Percentiles rank a stretch among this genome's conserved stretches.
Evolutionary conservation across 129 eudicot genomes (phyloP).

Genomic region (Logfia minima): DNA sequence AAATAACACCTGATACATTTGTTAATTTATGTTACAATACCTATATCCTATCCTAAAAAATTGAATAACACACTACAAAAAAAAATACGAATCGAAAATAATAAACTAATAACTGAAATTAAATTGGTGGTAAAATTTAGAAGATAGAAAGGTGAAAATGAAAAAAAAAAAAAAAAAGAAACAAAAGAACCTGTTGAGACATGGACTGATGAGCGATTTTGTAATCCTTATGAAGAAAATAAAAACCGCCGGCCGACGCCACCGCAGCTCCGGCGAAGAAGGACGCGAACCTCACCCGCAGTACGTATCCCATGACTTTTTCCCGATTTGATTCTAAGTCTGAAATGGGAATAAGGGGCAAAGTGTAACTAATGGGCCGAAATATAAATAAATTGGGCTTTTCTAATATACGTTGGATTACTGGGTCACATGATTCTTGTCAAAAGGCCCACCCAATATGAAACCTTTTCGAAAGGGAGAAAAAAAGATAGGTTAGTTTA

Average conservation of each 20-base stretch:
- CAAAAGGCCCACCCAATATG: background rate
- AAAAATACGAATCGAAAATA: background rate
- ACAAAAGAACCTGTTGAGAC: slow-evolving; percentile 63
- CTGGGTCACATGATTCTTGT: background rate
- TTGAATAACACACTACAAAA: background rate
- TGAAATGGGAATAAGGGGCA: slow-evolving; percentile 15
- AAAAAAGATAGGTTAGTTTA: background rate
- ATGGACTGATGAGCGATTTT: slow-evolving; percentile 74
- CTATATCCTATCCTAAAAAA: background rate
- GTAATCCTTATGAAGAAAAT: slow-evolving; percentile 82
- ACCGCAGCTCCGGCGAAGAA: slow-evolving; percentile 95
- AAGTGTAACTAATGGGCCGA: slow-evolving; percentile 14
- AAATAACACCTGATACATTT: slow-evolving; percentile 17
- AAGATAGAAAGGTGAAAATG: background rate
- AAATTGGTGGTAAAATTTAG: background rate
- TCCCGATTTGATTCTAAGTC: slow-evolving; percentile 18
- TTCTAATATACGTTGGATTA: background rate
- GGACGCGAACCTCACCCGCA: slow-evolving; percentile 82
- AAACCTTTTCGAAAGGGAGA: background rate
- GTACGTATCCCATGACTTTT: slow-evolving; percentile 69
- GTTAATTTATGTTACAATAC: background rate
- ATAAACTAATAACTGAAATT: background rate
- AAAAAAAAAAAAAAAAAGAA: background rate
- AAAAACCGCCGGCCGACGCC: slow-evolving; percentile 76
- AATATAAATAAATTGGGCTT: background rate